These are phyloP conservation scores for Tylopilus cervinicoccineus DNA, from an alignment of 768 basidiomycete genomes.

Conservation along the genomic window DNA sequence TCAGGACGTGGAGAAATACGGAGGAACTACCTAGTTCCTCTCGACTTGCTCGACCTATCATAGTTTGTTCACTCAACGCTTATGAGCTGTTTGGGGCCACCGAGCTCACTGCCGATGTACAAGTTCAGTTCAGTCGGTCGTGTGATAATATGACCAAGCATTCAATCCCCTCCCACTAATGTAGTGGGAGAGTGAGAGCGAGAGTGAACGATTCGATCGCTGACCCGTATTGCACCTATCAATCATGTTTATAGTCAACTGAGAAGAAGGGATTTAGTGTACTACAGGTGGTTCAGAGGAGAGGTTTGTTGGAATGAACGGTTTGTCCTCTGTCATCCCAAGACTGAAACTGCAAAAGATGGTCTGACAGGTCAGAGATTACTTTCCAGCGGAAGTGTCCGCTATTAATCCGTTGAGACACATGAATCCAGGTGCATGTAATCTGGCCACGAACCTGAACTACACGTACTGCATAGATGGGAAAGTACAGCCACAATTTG, in stretches of 20 bases:
- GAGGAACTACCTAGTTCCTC: slow-evolving; percentile 58
- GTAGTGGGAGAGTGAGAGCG: slow-evolving; percentile 53
- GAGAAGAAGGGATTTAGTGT: background rate
- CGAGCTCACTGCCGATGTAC: background rate
- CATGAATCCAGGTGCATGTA: too few species aligned
- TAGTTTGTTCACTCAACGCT: slow-evolving; percentile 39
- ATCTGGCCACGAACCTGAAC: too few species aligned
- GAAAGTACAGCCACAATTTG: too few species aligned
- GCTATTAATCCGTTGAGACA: too few species aligned
- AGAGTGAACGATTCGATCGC: slow-evolving; percentile 47
- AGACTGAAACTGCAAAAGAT: slow-evolving; percentile 32
- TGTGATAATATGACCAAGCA: slow-evolving; percentile 72
- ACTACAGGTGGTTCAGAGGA: slow-evolving; percentile 66
- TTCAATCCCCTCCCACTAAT: slow-evolving; percentile 65
- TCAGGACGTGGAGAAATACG: background rate
- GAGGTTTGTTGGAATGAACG: slow-evolving; percentile 76
- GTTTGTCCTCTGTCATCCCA: slow-evolving; percentile 49
- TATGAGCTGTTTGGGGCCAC: slow-evolving; percentile 35
- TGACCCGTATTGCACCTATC: slow-evolving; percentile 60
- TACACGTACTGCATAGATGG: too few species aligned
- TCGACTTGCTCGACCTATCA: slow-evolving; percentile 69
- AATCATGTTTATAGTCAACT: background rate
- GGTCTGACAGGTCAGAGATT: background rate
- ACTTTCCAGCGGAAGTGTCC: slow-evolving; percentile 73
- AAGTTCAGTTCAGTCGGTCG: slow-evolving; percentile 44